A percentile compares a stretch with the other conserved stretches of the same genome.
Conservation (phyloP, 2,329 filamentous ascomycete genomes). For the Neoarthrinium moseri region DNA sequence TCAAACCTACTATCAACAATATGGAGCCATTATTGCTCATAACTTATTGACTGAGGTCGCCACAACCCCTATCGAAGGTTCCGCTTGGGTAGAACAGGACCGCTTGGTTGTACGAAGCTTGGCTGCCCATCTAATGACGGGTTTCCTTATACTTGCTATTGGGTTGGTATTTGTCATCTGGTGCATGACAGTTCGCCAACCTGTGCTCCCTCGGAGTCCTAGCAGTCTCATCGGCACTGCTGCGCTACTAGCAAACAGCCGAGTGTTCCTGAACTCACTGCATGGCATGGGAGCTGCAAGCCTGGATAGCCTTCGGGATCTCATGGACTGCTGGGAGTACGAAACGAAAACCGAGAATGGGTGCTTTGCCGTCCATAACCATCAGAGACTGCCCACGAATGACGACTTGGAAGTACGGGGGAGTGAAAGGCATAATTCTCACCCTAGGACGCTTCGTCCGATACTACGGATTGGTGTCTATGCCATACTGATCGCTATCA, state of each 20-base stretch:
- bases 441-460: slow-evolving; percentile 29
- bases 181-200: slow-evolving; percentile 25
- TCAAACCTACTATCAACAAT: slow-evolving; percentile 32
- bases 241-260: slow-evolving; percentile 34
- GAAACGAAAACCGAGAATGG: slow-evolving; percentile 14
- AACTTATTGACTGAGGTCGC: slow-evolving; percentile 25
- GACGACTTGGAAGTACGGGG: slow-evolving; percentile 13
- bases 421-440: slow-evolving; percentile 15
- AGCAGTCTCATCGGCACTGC: slow-evolving; percentile 33
- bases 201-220: slow-evolving; percentile 34
- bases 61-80: slow-evolving; percentile 17
- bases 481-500: slow-evolving; percentile 25
- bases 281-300: slow-evolving; percentile 32
- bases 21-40: slow-evolving; percentile 30
- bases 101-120: slow-evolving; percentile 28
- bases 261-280: slow-evolving; percentile 31
- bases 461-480: slow-evolving; percentile 25
- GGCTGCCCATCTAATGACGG: slow-evolving; percentile 30
- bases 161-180: slow-evolving; percentile 18
- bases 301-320: slow-evolving; percentile 21
- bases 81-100: slow-evolving; percentile 24
- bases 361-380: slow-evolving; percentile 23
- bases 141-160: slow-evolving; percentile 24
- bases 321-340: slow-evolving; percentile 26
- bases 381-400: slow-evolving; percentile 6